Evolutionary conservation across 371 early-diverging fungal species (phyloP), one percentile per base, ranked within the genome.

Genomic region (Lichtheimia ramosa): DNA sequence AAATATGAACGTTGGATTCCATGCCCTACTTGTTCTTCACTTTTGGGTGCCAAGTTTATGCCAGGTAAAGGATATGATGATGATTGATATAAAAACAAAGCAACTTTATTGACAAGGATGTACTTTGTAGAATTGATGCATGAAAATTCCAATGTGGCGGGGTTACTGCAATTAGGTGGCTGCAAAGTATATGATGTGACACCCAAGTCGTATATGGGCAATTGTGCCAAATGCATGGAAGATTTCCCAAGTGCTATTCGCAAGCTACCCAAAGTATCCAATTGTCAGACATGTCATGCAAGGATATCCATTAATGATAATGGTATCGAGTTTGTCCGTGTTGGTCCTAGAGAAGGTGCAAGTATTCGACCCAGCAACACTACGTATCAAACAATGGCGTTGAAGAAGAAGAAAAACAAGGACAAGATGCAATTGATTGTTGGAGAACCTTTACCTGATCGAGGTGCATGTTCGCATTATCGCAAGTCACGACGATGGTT

Each of bases 381-480:
- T 34, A 8, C 34, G 1, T 34, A 34, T 34, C 34, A 34, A 2
- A 34, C 34, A 2, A 34, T 34, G 34, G 42, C 50, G 43, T 54
- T 74, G 53, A 69, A 73, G 59, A 74, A 74, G 67, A 82, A 78
- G 62, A 79, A 75, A 48, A 76, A 66, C 54, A 52, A 42, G 43
- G 69, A 61, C 43, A 75, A 70, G 43, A 77, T 75, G 3, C 50
- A 69, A 12, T 66, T 93, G 20, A 77, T 82, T 16, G 75, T 88
- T 3, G 93, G 92, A 13, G 71, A 90, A 59, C 85, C 92, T 5
- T 74, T 96, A 40, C 93, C 94, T 0, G 68, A 87, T 42, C 85
- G 90, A 54, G 99, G 99, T 0, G 81, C 92, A 0, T 99, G 99
- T 70, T 73, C 79, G 53, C 99, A 99, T 74, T 99, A 96, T 74